These are phyloP conservation scores for Malus orientalis DNA, from an alignment of 306 rosid genomes.

Conservation along the genomic window DNA sequence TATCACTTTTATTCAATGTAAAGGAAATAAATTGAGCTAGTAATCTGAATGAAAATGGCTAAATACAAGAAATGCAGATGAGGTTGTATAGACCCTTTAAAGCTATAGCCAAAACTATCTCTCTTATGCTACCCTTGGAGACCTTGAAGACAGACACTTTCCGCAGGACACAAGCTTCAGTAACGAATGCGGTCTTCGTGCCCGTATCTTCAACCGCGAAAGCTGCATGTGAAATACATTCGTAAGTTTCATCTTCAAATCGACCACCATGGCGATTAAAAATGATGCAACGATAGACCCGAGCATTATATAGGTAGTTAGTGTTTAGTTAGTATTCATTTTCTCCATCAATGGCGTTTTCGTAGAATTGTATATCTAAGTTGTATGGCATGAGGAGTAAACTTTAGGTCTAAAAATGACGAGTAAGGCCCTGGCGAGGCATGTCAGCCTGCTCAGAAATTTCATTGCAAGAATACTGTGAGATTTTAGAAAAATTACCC, in stretches of 20 bases:
- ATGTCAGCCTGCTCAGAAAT: neutral
- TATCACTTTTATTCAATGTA: constrained; percentile 46
- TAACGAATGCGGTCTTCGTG: constrained; percentile 56
- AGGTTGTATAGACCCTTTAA: constrained; percentile 34
- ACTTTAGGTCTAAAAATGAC: neutral
- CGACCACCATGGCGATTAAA: neutral
- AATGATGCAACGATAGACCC: neutral
- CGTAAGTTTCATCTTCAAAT: constrained; percentile 18
- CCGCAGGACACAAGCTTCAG: constrained; percentile 87
- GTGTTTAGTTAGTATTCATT: neutral
- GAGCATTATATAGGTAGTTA: neutral
- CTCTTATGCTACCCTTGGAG: constrained; percentile 49
- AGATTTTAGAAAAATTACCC: constrained; percentile 45
- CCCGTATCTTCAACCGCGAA: constrained; percentile 66
- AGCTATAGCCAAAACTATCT: constrained; percentile 30
- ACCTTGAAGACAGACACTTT: constrained; percentile 62
- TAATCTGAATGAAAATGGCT: constrained; percentile 31
- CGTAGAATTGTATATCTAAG: neutral
- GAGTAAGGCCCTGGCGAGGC: too few species aligned
- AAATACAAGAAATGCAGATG: constrained; percentile 44
- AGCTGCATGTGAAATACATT: constrained; percentile 54
- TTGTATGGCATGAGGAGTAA: neutral
- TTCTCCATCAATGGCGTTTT: too few species aligned
- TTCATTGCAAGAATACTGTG: constrained; percentile 6
- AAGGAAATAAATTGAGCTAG: constrained; percentile 44